Conservation (phyloP, 2,329 filamentous ascomycete genomes). For the Clonostachys sp. region DNA sequence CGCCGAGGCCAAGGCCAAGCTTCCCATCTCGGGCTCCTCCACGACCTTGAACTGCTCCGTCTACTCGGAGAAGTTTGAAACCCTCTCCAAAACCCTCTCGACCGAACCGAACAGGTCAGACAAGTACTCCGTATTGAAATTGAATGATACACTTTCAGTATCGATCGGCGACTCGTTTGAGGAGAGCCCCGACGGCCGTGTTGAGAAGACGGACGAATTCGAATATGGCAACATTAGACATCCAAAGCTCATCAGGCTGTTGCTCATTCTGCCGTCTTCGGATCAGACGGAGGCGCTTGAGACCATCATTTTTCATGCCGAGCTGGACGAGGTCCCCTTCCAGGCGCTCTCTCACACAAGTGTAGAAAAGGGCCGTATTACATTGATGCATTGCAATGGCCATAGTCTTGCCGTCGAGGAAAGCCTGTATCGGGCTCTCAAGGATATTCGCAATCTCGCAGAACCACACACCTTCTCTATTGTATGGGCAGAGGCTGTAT, state of each 20-base stretch:
- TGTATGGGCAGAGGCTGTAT: slow-evolving; percentile 12
- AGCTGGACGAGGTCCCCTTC: slow-evolving; percentile 9
- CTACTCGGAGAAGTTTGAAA: slow-evolving; percentile 3
- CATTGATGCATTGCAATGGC: slow-evolving; percentile 8
- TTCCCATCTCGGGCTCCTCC: background rate
- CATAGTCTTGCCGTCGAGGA: slow-evolving; percentile 2
- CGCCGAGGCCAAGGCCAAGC: background rate
- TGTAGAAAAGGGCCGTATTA: background rate
- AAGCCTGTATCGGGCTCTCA: slow-evolving; percentile 6
- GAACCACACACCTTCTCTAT: slow-evolving; percentile 4
- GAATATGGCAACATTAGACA: slow-evolving; percentile 5
- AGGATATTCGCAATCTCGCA: slow-evolving; percentile 7
- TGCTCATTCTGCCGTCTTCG: slow-evolving; percentile 6
- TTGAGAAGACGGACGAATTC: slow-evolving; percentile 4
- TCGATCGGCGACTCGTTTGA: slow-evolving; percentile 9
- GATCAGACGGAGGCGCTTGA: slow-evolving; percentile 6
- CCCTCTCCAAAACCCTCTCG: background rate
- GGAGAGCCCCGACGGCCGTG: slow-evolving; percentile 3
- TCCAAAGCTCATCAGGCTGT: slow-evolving; percentile 8
- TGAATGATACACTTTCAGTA: slow-evolving; percentile 7
- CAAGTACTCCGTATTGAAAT: slow-evolving; percentile 7
- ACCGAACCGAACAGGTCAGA: background rate
- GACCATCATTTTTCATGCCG: slow-evolving; percentile 10
- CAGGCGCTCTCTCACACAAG: slow-evolving; percentile 7
- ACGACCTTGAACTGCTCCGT: slow-evolving; percentile 1